Conservation (phyloP, 1,284 basidiomycete species). For the Rhodotorula glutinis region DNA sequence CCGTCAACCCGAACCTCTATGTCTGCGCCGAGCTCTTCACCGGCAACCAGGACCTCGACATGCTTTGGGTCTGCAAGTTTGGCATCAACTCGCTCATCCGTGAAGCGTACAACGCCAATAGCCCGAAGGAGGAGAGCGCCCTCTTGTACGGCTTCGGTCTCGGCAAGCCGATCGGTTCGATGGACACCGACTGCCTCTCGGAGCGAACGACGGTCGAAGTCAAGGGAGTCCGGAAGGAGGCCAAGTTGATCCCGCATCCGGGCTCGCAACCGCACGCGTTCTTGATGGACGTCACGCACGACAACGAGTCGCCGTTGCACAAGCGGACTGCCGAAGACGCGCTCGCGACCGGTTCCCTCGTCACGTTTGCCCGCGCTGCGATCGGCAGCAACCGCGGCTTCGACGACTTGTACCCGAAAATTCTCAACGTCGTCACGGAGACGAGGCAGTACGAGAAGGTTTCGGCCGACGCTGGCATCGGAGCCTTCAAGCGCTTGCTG, state of each 20-base stretch:
- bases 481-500: conserved; percentile 72
- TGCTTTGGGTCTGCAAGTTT: conserved; percentile 80
- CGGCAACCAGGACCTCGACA: conserved; percentile 88
- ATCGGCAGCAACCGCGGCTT: conserved; percentile 92
- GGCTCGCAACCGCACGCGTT: conserved; percentile 86
- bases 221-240: conserved; percentile 69
- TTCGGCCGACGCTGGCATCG: conserved; percentile 56
- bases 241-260: conserved; percentile 70
- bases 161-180: conserved; percentile 86
- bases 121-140: conserved; percentile 80
- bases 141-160: conserved; percentile 81
- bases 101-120: conserved; percentile 84
- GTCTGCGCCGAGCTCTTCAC: conserved; percentile 97
- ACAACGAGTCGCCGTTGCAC: conserved; percentile 84
- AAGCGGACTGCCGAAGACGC: conserved; percentile 90
- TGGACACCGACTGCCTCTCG: conserved; percentile 81
- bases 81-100: conserved; percentile 88
- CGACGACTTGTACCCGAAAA: conserved; percentile 90
- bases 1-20: conserved; percentile 84
- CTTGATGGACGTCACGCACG: conserved; percentile 90
- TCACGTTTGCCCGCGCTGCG: conserved; percentile 79
- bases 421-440: conserved; percentile 80
- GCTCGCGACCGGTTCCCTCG: conserved; percentile 82
- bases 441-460: conserved; percentile 68
- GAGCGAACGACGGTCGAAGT: conserved; percentile 61